These are phyloP conservation scores for Acer yangbiense DNA, from an alignment of 345 rosid species.

Conservation along the genomic window DNA sequence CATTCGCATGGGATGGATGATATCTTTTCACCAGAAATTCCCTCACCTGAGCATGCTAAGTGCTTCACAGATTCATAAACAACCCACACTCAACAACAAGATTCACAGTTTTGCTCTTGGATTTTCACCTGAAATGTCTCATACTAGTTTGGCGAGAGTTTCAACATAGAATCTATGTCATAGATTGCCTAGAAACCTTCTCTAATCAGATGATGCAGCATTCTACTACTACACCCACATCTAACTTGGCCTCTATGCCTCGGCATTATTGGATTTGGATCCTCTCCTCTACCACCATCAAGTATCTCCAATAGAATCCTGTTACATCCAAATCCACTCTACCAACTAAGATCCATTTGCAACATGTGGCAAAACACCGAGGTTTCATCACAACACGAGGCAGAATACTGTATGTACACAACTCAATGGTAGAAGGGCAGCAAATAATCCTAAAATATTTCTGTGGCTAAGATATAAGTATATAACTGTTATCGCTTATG, in stretches of 20 bases:
- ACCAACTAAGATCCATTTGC: not conserved
- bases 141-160: not conserved
- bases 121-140: not conserved
- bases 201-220: not conserved
- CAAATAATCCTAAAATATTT: not conserved
- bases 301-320: not conserved
- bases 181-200: not conserved
- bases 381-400: not conserved
- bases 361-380: not conserved
- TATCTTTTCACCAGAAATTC: not conserved
- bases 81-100: not conserved
- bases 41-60: not conserved
- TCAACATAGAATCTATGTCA: too few relatives aligned
- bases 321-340: not conserved
- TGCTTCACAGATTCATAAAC: not conserved
- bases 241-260: not conserved
- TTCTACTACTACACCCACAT: not conserved
- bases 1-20: not conserved
- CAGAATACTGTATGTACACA: not conserved
- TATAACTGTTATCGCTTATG: not conserved
- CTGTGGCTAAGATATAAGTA: not conserved
- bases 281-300: not conserved
- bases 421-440: not conserved
- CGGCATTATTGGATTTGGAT: not conserved
- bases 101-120: not conserved